Evolutionary conservation across 2,329 filamentous ascomycete genomes (phyloP).

Genomic region (Huntiella bhutanensis): DNA sequence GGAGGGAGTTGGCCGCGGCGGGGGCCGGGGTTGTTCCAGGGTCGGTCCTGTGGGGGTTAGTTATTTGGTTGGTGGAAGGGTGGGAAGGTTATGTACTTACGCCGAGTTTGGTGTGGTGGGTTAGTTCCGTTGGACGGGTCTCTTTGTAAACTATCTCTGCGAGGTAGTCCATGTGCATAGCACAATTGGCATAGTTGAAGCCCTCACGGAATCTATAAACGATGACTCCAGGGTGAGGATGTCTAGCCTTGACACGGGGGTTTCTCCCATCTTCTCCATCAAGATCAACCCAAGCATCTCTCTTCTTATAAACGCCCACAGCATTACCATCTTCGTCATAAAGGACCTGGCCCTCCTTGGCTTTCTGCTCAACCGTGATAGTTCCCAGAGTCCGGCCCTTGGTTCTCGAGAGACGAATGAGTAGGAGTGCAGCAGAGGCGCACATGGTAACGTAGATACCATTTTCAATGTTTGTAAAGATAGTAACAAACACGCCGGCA

Average conservation of each 20-base stretch:
- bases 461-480: constrained; percentile 67
- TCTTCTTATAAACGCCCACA: constrained; percentile 3
- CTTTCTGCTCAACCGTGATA: constrained; percentile 29
- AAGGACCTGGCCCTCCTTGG: constrained; percentile 7
- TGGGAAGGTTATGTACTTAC: constrained; percentile 18
- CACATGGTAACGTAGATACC: constrained; percentile 78
- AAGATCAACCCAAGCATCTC: constrained; percentile 26
- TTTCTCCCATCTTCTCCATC: constrained; percentile 33
- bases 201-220: constrained; percentile 36
- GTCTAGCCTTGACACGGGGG: constrained; percentile 25
- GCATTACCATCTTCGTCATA: constrained; percentile 8
- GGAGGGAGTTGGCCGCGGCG: constrained; percentile 18
- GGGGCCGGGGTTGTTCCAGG: constrained; percentile 35
- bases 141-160: constrained; percentile 26
- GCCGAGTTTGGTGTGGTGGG: constrained; percentile 26
- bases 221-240: constrained; percentile 33
- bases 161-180: constrained; percentile 30
- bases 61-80: constrained; percentile 2
- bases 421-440: constrained; percentile 55
- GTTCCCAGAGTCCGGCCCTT: constrained; percentile 68
- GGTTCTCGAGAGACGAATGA: constrained; percentile 71
- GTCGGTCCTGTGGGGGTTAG: constrained; percentile 21
- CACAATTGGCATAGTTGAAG: constrained; percentile 37
- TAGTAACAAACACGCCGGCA: constrained; percentile 61
- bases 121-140: constrained; percentile 26